phyloP scores from a whole-genome alignment of 2,329 filamentous ascomycete genomes.

The Bipolaris cookei region DNA sequence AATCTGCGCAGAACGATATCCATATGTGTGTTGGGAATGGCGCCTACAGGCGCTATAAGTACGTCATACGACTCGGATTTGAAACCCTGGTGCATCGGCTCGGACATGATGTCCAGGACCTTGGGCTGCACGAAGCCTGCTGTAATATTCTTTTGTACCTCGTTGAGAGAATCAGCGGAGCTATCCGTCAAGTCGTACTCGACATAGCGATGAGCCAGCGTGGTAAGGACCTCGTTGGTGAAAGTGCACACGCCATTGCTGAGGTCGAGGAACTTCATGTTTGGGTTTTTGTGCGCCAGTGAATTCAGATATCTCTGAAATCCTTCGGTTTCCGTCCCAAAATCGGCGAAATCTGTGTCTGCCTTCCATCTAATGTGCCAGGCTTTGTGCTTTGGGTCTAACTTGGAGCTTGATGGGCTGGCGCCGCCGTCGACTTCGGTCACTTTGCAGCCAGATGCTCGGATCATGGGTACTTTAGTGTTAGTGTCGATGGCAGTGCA shows the following conservation, averaged over 20 bases:
- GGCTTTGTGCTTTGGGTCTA: background rate
- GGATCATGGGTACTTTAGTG: background rate
- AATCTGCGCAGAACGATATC: slow-evolving; percentile 39
- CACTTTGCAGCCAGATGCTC: background rate
- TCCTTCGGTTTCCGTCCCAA: background rate
- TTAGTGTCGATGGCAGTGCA: background rate
- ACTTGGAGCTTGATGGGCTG: background rate
- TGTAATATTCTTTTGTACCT: background rate
- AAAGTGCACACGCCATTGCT: background rate
- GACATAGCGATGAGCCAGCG: background rate
- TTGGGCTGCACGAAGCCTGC: background rate
- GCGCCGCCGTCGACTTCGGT: background rate
- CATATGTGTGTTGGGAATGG: background rate
- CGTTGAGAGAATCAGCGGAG: background rate
- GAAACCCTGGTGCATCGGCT: slow-evolving; percentile 23
- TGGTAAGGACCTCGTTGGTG: background rate
- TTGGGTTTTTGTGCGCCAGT: background rate
- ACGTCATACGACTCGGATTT: slow-evolving; percentile 20
- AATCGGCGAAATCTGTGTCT: background rate
- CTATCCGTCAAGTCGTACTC: background rate
- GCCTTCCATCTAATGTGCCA: background rate
- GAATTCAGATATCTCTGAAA: background rate
- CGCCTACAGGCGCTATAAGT: slow-evolving; percentile 32
- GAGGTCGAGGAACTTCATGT: background rate
- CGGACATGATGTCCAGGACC: slow-evolving; percentile 14